Evolutionary conservation across 441 rosid species (phyloP).

Genomic region (Lepidium campestre): DNA sequence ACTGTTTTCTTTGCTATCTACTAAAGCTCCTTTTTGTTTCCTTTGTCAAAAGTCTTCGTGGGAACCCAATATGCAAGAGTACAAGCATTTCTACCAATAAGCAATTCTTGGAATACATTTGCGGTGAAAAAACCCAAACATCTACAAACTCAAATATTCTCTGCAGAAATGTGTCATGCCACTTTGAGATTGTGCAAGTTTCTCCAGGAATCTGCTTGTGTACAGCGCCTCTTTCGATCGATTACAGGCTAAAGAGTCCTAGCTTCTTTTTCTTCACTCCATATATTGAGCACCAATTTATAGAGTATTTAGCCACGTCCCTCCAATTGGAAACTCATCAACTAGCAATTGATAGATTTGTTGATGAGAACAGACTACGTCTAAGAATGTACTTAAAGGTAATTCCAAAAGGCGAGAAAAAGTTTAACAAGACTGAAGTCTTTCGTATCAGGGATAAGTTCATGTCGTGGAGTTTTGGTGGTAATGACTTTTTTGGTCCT

Average conservation of each 20-base stretch:
- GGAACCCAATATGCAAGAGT: slow-evolving; percentile 69
- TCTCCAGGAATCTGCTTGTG: slow-evolving; percentile 60
- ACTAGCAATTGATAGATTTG: slow-evolving; percentile 40
- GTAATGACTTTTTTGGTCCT: slow-evolving; percentile 65
- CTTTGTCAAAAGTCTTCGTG: slow-evolving; percentile 48
- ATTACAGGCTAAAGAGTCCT: slow-evolving; percentile 87
- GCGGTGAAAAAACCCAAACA: slow-evolving; percentile 32
- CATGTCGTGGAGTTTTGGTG: slow-evolving; percentile 53
- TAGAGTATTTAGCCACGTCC: slow-evolving; percentile 40
- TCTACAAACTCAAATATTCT: slow-evolving; percentile 11
- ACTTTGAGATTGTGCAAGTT: slow-evolving; percentile 53
- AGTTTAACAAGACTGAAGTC: slow-evolving; percentile 52
- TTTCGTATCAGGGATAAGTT: slow-evolving; percentile 43
- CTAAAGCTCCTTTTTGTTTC: not conserved
- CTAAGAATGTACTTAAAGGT: slow-evolving; percentile 62
- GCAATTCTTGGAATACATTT: slow-evolving; percentile 30
- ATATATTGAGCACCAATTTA: slow-evolving; percentile 32
- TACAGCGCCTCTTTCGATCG: slow-evolving; percentile 73
- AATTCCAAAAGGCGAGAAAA: slow-evolving; percentile 34
- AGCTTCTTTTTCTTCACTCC: slow-evolving; percentile 75
- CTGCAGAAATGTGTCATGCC: slow-evolving; percentile 29
- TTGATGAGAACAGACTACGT: slow-evolving; percentile 65
- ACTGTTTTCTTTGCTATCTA: not conserved
- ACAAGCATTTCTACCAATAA: slow-evolving; percentile 32
- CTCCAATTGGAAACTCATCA: slow-evolving; percentile 53